A percentile compares a stretch with the other conserved stretches of the same genome.
phyloP scores from a whole-genome alignment of 306 rosid species.

The Ormosia semicastrata region DNA sequence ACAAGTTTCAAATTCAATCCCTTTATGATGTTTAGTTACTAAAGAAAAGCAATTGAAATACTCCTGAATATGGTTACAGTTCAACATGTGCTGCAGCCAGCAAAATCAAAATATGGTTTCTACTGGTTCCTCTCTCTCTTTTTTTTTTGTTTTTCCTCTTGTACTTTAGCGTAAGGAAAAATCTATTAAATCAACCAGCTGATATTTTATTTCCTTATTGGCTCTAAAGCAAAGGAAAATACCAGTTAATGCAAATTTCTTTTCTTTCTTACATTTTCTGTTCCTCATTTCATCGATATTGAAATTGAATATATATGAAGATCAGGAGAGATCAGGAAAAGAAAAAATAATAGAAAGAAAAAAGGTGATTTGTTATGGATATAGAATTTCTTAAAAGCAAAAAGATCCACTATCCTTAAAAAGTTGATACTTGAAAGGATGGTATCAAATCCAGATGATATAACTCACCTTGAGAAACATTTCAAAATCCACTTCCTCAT shows the following conservation, averaged over 20 bases:
- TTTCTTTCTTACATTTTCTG: no score
- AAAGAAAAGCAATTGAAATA: not conserved
- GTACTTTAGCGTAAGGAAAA: not conserved
- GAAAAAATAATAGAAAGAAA: not conserved
- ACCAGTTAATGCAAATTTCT: no score
- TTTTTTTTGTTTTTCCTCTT: not conserved
- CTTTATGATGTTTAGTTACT: not conserved
- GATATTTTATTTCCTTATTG: not conserved
- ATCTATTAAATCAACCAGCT: conserved; percentile 6
- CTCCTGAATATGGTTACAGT: not conserved
- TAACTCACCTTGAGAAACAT: conserved; percentile 76
- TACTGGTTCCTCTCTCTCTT: not conserved
- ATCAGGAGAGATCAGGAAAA: not conserved
- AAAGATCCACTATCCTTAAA: conserved; percentile 12
- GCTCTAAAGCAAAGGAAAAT: not conserved
- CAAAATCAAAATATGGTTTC: not conserved
- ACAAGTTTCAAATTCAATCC: not conserved
- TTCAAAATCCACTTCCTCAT: conserved; percentile 87
- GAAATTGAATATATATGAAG: no score
- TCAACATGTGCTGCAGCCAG: not conserved
- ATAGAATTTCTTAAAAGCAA: conserved; percentile 13
- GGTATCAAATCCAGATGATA: conserved; percentile 15
- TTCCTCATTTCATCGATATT: no score
- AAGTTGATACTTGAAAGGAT: conserved; percentile 13
- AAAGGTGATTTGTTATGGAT: conserved; percentile 5